These are phyloP conservation scores for Trametes gibbosa DNA, from an alignment of 768 basidiomycete genomes.

Conservation along the genomic window DNA sequence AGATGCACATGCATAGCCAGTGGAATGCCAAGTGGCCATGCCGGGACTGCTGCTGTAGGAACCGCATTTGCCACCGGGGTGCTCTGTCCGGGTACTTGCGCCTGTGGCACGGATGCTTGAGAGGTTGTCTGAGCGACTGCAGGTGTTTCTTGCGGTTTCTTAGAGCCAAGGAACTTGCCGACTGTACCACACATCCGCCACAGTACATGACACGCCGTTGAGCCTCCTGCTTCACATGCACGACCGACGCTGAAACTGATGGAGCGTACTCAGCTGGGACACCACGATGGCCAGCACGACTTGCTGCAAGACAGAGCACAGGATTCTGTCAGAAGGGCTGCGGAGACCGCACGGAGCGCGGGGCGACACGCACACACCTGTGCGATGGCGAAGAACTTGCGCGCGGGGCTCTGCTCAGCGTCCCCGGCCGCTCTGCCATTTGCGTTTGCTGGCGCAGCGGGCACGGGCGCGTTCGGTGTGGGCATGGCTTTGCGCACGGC, in stretches of 20 bases:
- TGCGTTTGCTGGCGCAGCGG: slow-evolving; percentile 19
- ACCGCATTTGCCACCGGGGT: slow-evolving; percentile 36
- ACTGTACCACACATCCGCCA: slow-evolving; percentile 32
- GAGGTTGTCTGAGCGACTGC: slow-evolving; percentile 9
- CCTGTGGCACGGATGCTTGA: slow-evolving; percentile 13
- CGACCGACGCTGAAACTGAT: not conserved
- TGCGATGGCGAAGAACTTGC: slow-evolving; percentile 36
- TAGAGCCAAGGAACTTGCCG: slow-evolving; percentile 41
- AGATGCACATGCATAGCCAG: slow-evolving; percentile 74
- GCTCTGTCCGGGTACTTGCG: slow-evolving; percentile 6
- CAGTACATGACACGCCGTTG: not conserved
- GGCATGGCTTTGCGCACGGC: slow-evolving; percentile 19
- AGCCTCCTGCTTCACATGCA: slow-evolving; percentile 2
- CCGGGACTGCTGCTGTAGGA: slow-evolving; percentile 51
- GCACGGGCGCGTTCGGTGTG: slow-evolving; percentile 22
- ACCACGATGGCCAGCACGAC: slow-evolving; percentile 62
- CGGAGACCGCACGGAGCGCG: not conserved
- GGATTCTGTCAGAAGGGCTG: not conserved
- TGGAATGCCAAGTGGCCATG: slow-evolving; percentile 59
- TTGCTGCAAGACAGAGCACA: slow-evolving; percentile 46
- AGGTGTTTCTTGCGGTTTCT: slow-evolving; percentile 26
- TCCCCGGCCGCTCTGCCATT: slow-evolving; percentile 23
- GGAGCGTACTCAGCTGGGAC: slow-evolving; percentile 56
- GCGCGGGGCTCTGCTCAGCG: slow-evolving; percentile 35
- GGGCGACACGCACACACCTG: slow-evolving; percentile 37